Percentiles rank a stretch among this genome's conserved stretches.
phyloP scores from a whole-genome alignment of 169 alveolate species.

The Hepatocystis sp. region DNA sequence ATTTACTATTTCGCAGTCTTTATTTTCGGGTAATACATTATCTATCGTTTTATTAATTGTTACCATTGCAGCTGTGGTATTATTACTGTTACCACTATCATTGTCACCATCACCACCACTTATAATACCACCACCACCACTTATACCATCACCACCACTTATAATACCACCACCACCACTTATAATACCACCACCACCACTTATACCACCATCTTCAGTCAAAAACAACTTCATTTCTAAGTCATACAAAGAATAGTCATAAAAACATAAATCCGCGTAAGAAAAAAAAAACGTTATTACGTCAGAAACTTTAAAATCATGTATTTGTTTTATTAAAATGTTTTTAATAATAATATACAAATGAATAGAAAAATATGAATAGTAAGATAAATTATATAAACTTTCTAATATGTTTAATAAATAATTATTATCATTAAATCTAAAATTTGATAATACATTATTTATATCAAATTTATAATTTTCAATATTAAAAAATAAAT shows the following conservation, averaged over 20 bases:
- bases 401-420: conserved; percentile 34
- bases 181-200: neutral
- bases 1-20: too few species aligned
- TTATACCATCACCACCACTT: too few species aligned
- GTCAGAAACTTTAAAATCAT: conserved; percentile 60
- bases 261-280: conserved; percentile 27
- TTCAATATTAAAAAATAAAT: conserved; percentile 34
- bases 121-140: too few species aligned
- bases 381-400: conserved; percentile 38
- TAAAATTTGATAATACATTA: conserved; percentile 36
- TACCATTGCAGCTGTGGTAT: too few species aligned
- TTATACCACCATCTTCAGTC: conserved; percentile 17
- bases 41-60: too few species aligned
- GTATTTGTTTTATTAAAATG: conserved; percentile 53
- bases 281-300: conserved; percentile 44
- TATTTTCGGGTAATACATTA: too few species aligned
- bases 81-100: too few species aligned
- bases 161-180: too few species aligned
- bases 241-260: conserved; percentile 47
- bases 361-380: conserved; percentile 69
- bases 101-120: too few species aligned
- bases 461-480: conserved; percentile 26
- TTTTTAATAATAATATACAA: conserved; percentile 39
- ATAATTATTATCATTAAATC: conserved; percentile 46
- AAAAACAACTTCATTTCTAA: conserved; percentile 30